Evolutionary conservation across 139 green algal genomes (phyloP), one percentile per base, ranked within the genome.

Genomic region (Haematococcus lacustris): DNA sequence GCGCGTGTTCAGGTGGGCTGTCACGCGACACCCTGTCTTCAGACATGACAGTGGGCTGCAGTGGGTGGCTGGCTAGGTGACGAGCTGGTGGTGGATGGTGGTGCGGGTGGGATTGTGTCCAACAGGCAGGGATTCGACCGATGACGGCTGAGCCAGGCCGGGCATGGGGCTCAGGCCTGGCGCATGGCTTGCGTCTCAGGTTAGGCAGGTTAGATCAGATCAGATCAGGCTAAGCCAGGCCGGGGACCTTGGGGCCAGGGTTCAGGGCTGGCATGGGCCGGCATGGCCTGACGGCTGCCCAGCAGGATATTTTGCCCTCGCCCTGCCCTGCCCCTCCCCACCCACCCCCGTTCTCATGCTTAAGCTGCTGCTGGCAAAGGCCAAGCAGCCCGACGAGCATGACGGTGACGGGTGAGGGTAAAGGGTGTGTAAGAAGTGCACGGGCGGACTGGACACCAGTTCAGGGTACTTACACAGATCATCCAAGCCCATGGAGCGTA

Each of bases 1-100:
- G 13, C 71, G 89, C 0, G 84, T 96, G 53, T 88, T 78, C 53
- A 33, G 50, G 35, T 68, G 38, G 37, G 37, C 9, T 47, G 3
- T 47, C 28, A 30, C 43, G 5, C 43, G 47, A 7, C 47, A 17
- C 13, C 32, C 7, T 61, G 40, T 51, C 34, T 68, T 9, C 32
- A 51, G 3, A 9, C 30, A 32, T 32, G 32, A 6, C 3, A 3
- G 3, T 68, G 25, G 40, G 9, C 28, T 37, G 47, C 43, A 64
- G 28, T n/a, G 4, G 34, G 6, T n/a, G 6, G 38, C 33, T 51
- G 51, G 59, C 21, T 9, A 51, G 3, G 13, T 38, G 47, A 30
- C 30, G 4, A 1, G 26, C 26, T 68, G n/a, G n/a, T n/a, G n/a
- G 25, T 41, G 9, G 5, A 6, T 17, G 43, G 43, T 73, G 9